phyloP scores from a whole-genome alignment of 257 asterid genomes.

The Asclepias syriaca region DNA sequence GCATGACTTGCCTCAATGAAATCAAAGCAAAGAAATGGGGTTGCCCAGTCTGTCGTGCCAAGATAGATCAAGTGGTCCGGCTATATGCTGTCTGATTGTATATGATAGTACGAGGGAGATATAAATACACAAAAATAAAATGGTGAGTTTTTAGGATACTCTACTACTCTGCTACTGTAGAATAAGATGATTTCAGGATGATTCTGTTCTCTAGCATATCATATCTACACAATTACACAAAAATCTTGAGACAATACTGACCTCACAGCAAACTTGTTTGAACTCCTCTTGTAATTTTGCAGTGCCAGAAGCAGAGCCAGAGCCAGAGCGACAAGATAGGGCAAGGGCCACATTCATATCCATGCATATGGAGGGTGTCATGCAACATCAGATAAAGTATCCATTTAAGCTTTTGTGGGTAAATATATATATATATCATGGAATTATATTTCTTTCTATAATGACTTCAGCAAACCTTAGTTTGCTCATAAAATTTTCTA shows the following conservation, averaged over 20 bases:
- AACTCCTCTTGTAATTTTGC: neutral
- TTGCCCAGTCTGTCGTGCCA: constrained; percentile 88
- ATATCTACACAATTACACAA: too few species aligned
- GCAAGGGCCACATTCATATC: neutral
- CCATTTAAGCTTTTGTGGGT: neutral
- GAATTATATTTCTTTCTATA: neutral
- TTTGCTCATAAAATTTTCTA: neutral
- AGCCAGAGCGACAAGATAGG: neutral
- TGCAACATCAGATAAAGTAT: neutral
- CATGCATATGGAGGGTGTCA: neutral
- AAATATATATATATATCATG: neutral
- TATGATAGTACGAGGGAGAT: neutral
- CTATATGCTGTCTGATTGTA: constrained; percentile 56
- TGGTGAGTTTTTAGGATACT: constrained; percentile 3
- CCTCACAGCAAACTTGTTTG: neutral
- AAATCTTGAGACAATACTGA: neutral
- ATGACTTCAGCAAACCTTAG: neutral
- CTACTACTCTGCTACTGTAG: neutral
- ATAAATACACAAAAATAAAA: constrained; percentile 2
- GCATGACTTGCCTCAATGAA: constrained; percentile 81
- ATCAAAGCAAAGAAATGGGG: constrained; percentile 73
- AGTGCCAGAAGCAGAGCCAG: neutral
- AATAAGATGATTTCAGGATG: too few species aligned
- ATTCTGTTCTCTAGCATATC: neutral
- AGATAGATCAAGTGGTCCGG: constrained; percentile 70